Base-by-base conservation (phyloP, 1,284 basidiomycete species). In the Acaromyces ingoldii region DNA sequence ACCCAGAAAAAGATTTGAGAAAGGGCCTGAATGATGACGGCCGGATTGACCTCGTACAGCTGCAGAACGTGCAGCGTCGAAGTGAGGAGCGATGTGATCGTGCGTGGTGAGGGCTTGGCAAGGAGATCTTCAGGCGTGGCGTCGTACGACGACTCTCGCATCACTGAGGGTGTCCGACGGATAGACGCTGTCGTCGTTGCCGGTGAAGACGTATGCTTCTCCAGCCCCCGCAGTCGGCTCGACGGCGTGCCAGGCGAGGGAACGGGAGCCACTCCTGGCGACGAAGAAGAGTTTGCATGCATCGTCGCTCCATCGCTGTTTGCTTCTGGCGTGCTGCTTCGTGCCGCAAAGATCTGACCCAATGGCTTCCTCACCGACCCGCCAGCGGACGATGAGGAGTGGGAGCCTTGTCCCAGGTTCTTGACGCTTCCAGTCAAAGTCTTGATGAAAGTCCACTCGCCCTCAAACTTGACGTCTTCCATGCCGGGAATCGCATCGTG, bases 1-100 rank as follows among this genome's bases (percentile, higher is more conserved):
- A 80, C 73, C 90, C 90, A 93, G 72, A 90, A 93, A 78, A 92
- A 85, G 17, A 95, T 84, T 77, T 98, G 93, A 0, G 91, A 93
- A 82, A 92, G 92, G 39, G 91, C 81, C 74, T 98, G 93, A 13
- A 88, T 85, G 55, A 87, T 86, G 40, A 96, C 80, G 1, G 83
- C 86, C 9, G 93, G 92, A 70, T 97, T 96, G 62, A 97, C 83
- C 57, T 93, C 88, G 59, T 92, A 90, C 19, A 91, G 79, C 42
- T 85, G 84, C 10, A 98, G 80, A 28, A 97, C 78, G 15, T 88
- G 85, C 56, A 97, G 85, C 1, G 95, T 81, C n/a, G 88, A 87
- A 1, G 89, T 88, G 39, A 98, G 81, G 66, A 95, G 86, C 1
- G 85, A 81, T 17, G 85, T 88, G 54, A 97, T 77, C 43, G 85